Evolutionary conservation across 306 rosid species (phyloP).

Genomic region (Ormosia semicastrata): DNA sequence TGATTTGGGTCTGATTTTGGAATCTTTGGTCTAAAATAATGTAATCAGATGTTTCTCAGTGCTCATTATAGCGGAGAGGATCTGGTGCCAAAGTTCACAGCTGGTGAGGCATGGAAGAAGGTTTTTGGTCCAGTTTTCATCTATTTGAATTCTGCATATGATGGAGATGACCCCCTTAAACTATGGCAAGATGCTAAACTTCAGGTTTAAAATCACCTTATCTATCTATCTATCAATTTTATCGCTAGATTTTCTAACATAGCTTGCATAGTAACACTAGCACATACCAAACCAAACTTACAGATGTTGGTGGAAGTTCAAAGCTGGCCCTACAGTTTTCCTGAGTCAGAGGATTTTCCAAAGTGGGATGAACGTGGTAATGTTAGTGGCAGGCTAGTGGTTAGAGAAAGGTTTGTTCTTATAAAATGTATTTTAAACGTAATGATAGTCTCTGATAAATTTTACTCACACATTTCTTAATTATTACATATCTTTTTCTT

Average conservation of each 20-base stretch:
- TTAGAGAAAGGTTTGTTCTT: conserved; percentile 53
- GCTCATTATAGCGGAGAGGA: conserved; percentile 86
- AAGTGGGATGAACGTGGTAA: conserved; percentile 63
- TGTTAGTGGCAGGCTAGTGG: conserved; percentile 63
- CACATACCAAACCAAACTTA: not conserved
- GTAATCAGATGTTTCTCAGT: conserved; percentile 76
- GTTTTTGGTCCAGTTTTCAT: conserved; percentile 85
- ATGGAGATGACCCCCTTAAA: conserved; percentile 32
- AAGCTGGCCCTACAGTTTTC: conserved; percentile 86
- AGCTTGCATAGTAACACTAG: not conserved
- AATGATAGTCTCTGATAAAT: not conserved
- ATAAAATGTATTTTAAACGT: not conserved
- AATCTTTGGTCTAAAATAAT: not conserved
- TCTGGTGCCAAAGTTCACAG: conserved; percentile 56
- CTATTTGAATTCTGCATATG: conserved; percentile 54
- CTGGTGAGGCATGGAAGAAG: conserved; percentile 87
- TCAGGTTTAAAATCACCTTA: conserved; percentile 51
- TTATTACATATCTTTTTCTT: no score
- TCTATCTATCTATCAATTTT: not conserved
- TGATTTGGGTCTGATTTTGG: not conserved
- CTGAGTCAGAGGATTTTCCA: conserved; percentile 64
- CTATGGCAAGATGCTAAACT: conserved; percentile 82
- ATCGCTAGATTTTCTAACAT: not conserved
- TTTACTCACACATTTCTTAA: not conserved
- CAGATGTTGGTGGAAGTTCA: conserved; percentile 76